Base-by-base conservation (phyloP, 805 yeast species). In the Wickerhamiella occidentalis region DNA sequence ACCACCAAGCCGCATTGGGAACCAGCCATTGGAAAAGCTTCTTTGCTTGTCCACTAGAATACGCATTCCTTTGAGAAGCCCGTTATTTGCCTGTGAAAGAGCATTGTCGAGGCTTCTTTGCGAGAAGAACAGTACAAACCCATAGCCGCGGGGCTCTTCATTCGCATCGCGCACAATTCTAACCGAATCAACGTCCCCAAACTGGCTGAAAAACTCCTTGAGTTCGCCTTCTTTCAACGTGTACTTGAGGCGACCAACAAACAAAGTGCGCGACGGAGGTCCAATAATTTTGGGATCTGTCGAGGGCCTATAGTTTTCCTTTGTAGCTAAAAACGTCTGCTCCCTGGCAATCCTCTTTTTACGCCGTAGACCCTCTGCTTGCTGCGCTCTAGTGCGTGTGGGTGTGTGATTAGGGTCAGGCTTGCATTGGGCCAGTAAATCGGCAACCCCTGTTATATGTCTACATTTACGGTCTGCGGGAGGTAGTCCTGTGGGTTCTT, bases 181-280 rank as follows among this genome's bases (percentile, higher is more conserved):
- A 0, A 76, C 64, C 40, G 71, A 73, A 44, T 82, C 88, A 25
- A 90, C 77, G 6, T 75, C 73, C 0, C 96, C 97, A 66, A 69
- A 86, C 52, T 68, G 70, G 22, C 72, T 64, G 56, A 86, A 82
- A 35, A 68, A 72, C 50, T 73, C 72, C 35, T 79, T 79, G 26
- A 90, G 62, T 44, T 86, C 92, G 9, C 78, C 62, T 58, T 86
- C 95, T 0, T 77, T 75, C 9, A 76, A 67, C 3, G 67, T 65
- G 59, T 82, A 87, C 43, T 77, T 77, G 41, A 90, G 65, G 48
- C 96, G 68, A 0, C 82, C 81, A 6, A 90, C 73, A 61, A 92
- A 86, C 2, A 90, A 70, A 0, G 96, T 90, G 52, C 71, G 69
- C 59, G 74, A 79, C 1, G 96, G 94, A 59, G 86, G 94, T 1